A percentile compares a stretch with the other conserved stretches of the same genome.
Evolutionary conservation across 768 basidiomycete species (phyloP).

Genomic region (Erythrobasidium yunnanense): DNA sequence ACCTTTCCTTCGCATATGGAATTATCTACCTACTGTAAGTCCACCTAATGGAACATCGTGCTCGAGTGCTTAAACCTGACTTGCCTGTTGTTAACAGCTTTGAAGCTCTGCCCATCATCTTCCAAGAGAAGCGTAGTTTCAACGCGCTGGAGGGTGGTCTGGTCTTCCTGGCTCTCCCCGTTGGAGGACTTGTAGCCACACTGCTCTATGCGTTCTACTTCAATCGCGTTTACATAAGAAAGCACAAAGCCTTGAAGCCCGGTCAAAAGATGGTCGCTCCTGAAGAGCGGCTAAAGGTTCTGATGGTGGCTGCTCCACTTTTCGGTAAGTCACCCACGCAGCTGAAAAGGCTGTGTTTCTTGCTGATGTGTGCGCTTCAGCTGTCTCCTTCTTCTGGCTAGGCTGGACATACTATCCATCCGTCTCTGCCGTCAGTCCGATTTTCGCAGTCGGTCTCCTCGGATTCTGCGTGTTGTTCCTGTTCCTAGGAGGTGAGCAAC

Average conservation of each 20-base stretch:
- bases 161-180: constrained; percentile 15
- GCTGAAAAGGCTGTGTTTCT: no score
- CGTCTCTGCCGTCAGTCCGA: constrained; percentile 27
- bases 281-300: background rate
- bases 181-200: constrained; percentile 29
- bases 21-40: constrained; percentile 38
- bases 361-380: background rate
- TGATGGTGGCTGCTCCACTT: background rate
- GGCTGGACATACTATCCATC: background rate
- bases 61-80: no score
- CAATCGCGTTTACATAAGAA: constrained; percentile 31
- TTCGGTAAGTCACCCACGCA: no score
- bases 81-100: constrained; percentile 16
- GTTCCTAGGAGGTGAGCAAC: background rate
- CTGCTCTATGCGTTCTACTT: constrained; percentile 31
- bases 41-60: no score
- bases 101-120: constrained; percentile 38
- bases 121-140: constrained; percentile 33
- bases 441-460: constrained; percentile 24
- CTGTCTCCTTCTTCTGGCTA: constrained; percentile 28
- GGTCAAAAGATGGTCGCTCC: background rate
- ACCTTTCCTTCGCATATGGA: constrained; percentile 29
- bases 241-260: constrained; percentile 1
- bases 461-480: constrained; percentile 26
- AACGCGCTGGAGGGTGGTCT: constrained; percentile 36